Conservation (phyloP, 2,329 filamentous ascomycete genomes). For the Annulohypoxylon truncatum region DNA sequence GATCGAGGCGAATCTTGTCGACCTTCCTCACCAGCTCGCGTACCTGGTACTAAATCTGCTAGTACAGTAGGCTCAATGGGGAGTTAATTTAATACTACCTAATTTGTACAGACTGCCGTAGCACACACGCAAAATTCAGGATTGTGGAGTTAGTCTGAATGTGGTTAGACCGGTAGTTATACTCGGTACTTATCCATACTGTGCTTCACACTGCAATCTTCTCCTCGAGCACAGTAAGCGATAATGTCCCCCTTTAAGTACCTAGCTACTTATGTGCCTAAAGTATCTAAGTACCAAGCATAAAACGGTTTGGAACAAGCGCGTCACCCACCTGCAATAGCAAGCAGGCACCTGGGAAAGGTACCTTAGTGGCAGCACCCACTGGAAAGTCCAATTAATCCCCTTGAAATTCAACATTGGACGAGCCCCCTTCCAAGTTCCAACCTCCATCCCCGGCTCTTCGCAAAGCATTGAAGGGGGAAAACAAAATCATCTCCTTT, state of each 20-base stretch:
- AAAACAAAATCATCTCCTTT: slow-evolving; percentile 38
- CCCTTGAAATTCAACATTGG: slow-evolving; percentile 38
- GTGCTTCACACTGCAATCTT: slow-evolving; percentile 4
- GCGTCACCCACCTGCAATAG: slow-evolving; percentile 30
- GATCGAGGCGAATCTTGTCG: slow-evolving; percentile 19
- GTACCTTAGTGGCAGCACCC: background rate
- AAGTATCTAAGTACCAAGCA: slow-evolving; percentile 1
- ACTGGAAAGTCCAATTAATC: slow-evolving; percentile 18
- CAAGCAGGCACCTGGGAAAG: background rate
- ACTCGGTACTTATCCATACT: background rate
- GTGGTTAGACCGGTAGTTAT: slow-evolving; percentile 20
- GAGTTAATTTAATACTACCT: slow-evolving; percentile 34
- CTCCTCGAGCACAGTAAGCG: slow-evolving; percentile 13
- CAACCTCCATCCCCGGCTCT: slow-evolving; percentile 36
- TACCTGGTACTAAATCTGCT: background rate
- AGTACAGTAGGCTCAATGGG: slow-evolving; percentile 24
- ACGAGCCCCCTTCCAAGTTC: slow-evolving; percentile 39
- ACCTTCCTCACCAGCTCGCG: slow-evolving; percentile 16
- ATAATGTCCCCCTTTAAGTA: background rate
- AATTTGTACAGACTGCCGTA: slow-evolving; percentile 20
- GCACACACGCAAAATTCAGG: slow-evolving; percentile 36
- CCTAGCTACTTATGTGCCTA: background rate
- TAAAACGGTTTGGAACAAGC: slow-evolving; percentile 31
- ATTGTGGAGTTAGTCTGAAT: slow-evolving; percentile 31
- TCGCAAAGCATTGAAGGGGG: slow-evolving; percentile 34